Evolutionary conservation across 176 grass and related monocot species (phyloP), one percentile per base, ranked within the genome.

Genomic region (Hyparrhenia diplandra): DNA sequence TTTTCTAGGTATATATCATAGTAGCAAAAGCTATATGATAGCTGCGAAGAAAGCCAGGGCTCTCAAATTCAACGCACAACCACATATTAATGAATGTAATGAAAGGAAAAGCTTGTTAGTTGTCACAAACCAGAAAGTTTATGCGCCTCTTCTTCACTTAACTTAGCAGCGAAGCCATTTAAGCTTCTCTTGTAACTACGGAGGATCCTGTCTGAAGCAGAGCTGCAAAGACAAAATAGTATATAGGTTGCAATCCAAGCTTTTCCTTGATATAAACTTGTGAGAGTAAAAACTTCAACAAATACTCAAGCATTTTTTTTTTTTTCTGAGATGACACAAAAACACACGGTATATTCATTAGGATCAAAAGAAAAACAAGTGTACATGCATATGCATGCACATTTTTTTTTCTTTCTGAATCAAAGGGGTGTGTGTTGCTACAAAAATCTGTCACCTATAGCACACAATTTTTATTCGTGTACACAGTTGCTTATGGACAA

Each of bases 121-220:
- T 13, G 35, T 16, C 39, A 70, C 63, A 29, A 84, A 91, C 89
- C 13, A 41, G 64, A 61, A 28, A 87, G 64, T 30, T 61, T 73
- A 29, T 73, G 24, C 8, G 37, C 32, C 71, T 91, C 77, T 0
- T 67, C 37, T 3, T 35, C 5, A 0, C 46, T 84, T 9, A 91
- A 77, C 20, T 43, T 87, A 7, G 81, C 85, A 4, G 81, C 81
- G 14, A 91, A 87, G 43, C 85, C 81, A 30, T 71, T 82, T 9
- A 91, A 75, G 65, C 71, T 91, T 21, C 65, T 72, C 13, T 77
- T 74, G 54, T 90, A 90, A 31, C 84, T 87, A 29, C 76, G 78
- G 41, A 90, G 4, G 52, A 90, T 87, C 11, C 80, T 85, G 4
- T 86, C 49, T 6, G 23, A 18, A 27, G 73, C 47, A 25, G 79